Base-by-base conservation (phyloP, 805 yeast species). In the Metschnikowia proteae region DNA sequence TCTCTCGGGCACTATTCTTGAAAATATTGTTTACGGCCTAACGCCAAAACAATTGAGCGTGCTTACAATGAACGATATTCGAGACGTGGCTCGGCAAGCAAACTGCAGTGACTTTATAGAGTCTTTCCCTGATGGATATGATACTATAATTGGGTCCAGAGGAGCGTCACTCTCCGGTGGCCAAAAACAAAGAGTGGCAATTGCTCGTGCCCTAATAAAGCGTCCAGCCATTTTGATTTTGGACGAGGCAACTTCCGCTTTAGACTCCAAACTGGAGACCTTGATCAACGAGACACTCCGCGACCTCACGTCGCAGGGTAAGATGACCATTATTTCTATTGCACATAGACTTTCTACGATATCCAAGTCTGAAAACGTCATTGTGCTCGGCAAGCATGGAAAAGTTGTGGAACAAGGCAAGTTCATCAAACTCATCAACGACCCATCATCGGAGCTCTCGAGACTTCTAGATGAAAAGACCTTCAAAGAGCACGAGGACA, bases 181-280 rank as follows among this genome's bases (percentile, higher is more conserved):
- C 9, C 91, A 85, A 63, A 83, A 84, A 61, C 91, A 85, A 67
- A 75, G 89, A 56, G 71, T 85, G 37, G 90, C 90, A 6, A 82
- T 85, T 64, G 91, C 91, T 0, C 70, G 91, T 53, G 88, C 88
- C 1, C 68, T 85, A 51, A 79, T 84, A 48, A 82, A 86, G 51
- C 74, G 79, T 49, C 91, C 91, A 6, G 71, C 78, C 40, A 73
- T 85, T 22, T 66, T 84, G 55, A 74, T 84, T 4, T 68, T 84
- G 47, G 91, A 84, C 57, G 91, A 84, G 59, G 86, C 86, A 5
- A 81, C 86, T 0, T 80, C 84, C 3, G 86, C 86, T 1, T 65
- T 81, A 33, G 86, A 82, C 59, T 68, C 75, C 23, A 70, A 66
- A 56, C 74, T 76, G 60, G 84, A 81, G 60, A 66, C 67, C 35